Base-by-base conservation (phyloP, 352 stramenopile genomes). In the Phytophthora vignae region DNA sequence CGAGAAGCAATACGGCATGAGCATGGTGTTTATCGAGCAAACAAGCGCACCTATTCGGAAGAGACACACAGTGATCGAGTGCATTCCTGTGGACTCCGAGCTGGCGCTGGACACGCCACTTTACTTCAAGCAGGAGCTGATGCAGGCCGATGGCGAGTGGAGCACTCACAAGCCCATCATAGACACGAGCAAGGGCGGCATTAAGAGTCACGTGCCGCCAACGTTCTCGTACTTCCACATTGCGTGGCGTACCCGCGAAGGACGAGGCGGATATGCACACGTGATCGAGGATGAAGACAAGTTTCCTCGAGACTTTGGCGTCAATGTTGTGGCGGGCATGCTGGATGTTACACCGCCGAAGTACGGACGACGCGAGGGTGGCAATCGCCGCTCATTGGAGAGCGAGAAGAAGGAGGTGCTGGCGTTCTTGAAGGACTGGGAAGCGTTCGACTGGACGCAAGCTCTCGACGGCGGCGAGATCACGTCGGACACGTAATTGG, bases 141-240 rank as follows among this genome's bases (percentile, higher is more conserved):
- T 90, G 75, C 82, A 95, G 29, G 86, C 80, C 3, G 82, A 93
- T 64, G 81, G 87, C 44, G 89, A 94, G 62, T 96, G 88, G 88
- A 74, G 81, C 25, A 93, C 87, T 15, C 90, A 96, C 73, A 90
- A 91, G 61, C 91, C 92, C 67, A 84, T 96, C 55, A 88, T 96
- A 58, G 81, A 93, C 60, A 94, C 86, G 9, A 83, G 64, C 52
- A 79, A 87, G 46, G 82, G 83, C 8, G 85, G 85, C 3, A 73
- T 95, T 36, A 82, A 81, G 61, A 81, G 76, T 27, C 79, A 91
- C 44, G 76, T 96, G 5, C 90, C 90, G 7, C 77, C 81, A 21
- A 87, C 91, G n/a, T 94, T 95, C 64, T 72, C 88, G 27, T 96
- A 95, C 54, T 96, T 95, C 64, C 85, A 96, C 67, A 92, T 96